Conservation (phyloP, 1,284 basidiomycete genomes). For the Puccinia triticina region DNA sequence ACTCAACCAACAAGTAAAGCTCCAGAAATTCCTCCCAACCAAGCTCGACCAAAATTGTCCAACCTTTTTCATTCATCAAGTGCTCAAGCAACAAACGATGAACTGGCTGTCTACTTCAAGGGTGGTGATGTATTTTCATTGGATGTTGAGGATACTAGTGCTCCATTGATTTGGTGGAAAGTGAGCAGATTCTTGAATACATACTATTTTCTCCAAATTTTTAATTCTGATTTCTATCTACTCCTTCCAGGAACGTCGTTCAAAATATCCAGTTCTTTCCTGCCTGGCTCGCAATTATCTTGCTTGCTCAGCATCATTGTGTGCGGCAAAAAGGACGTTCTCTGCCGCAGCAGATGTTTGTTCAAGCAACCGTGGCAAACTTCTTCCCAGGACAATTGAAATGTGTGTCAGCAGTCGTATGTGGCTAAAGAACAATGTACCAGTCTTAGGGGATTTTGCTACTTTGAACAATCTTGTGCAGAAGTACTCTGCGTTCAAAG, state of each 20-base stretch:
- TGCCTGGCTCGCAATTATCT: not conserved
- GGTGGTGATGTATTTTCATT: not conserved
- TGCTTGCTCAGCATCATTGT: not conserved
- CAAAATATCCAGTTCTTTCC: not conserved
- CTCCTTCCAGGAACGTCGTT: too few relatives aligned
- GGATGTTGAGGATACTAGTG: not conserved
- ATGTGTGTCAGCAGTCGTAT: not conserved
- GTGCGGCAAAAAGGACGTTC: not conserved
- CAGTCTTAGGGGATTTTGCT: not conserved
- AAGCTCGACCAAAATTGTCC: too few relatives aligned
- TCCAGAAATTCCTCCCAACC: not conserved
- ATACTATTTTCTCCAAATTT: too few relatives aligned
- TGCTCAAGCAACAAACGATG: constrained; percentile 3
- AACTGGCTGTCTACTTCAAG: not conserved
- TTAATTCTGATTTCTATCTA: not conserved
- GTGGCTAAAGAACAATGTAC: constrained; percentile 6
- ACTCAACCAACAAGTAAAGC: too few relatives aligned
- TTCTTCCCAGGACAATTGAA: constrained; percentile 7
- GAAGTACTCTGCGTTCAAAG: too few relatives aligned
- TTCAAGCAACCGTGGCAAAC: not conserved
- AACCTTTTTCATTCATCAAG: too few relatives aligned
- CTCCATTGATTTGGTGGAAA: constrained; percentile 9
- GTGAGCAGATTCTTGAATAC: not conserved
- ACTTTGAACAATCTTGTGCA: not conserved
- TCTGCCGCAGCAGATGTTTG: constrained; percentile 25